These are phyloP conservation scores for Kodamaea laetipori DNA, from an alignment of 805 yeast genomes.

Conservation along the genomic window DNA sequence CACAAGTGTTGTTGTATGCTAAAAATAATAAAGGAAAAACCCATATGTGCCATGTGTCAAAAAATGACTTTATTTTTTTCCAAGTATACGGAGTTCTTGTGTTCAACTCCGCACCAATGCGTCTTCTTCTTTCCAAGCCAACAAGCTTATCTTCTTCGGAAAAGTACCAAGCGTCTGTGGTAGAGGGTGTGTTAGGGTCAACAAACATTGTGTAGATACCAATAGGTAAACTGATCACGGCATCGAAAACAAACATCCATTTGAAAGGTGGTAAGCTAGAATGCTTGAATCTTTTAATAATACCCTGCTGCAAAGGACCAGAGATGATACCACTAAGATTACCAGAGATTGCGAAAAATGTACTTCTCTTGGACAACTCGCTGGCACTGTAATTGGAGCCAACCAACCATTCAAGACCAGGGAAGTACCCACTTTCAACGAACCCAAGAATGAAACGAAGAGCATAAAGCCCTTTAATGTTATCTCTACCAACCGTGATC, in stretches of 20 bases:
- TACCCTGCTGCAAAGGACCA: slow-evolving; percentile 40
- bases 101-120: slow-evolving; percentile 42
- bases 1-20: slow-evolving; percentile 37
- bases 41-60: slow-evolving; percentile 51
- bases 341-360: slow-evolving; percentile 37
- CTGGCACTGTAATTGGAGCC: slow-evolving; percentile 37
- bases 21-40: slow-evolving; percentile 45
- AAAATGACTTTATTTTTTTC: slow-evolving; percentile 41
- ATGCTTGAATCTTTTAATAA: slow-evolving; percentile 22
- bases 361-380: slow-evolving; percentile 39
- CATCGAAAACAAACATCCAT: slow-evolving; percentile 52
- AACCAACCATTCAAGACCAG: slow-evolving; percentile 44
- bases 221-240: slow-evolving; percentile 36
- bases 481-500: slow-evolving; percentile 26
- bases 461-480: slow-evolving; percentile 29
- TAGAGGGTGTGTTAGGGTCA: slow-evolving; percentile 51
- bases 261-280: slow-evolving; percentile 36
- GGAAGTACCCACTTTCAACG: slow-evolving; percentile 52
- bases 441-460: slow-evolving; percentile 46
- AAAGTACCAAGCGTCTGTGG: slow-evolving; percentile 46
- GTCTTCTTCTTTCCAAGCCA: slow-evolving; percentile 46
- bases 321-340: slow-evolving; percentile 36
- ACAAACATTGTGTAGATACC: slow-evolving; percentile 45
- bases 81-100: slow-evolving; percentile 43
- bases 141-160: slow-evolving; percentile 44